Conservation (phyloP, 2,329 filamentous ascomycete species). For the Colletotrichum lentis region DNA sequence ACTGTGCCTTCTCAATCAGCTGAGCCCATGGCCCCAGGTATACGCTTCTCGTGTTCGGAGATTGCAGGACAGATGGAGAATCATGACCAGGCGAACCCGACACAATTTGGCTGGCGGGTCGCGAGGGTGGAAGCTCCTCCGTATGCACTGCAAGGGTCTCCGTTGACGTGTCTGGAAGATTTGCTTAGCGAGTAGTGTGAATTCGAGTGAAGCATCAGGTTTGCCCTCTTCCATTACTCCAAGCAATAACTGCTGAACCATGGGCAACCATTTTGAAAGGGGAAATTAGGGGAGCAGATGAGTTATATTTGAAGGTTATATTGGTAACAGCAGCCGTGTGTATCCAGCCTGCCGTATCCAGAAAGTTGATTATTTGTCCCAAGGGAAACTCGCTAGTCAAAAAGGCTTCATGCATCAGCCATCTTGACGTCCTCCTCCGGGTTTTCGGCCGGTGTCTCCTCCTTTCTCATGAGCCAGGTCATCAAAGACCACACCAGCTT, state of each 20-base stretch:
- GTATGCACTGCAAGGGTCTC: neutral
- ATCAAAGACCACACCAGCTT: conserved; percentile 66
- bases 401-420: conserved; percentile 41
- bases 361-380: neutral
- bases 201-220: too few species aligned
- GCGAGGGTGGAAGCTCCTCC: neutral
- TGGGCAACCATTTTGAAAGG: neutral
- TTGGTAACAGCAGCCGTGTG: neutral
- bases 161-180: neutral
- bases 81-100: neutral
- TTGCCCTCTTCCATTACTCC: neutral
- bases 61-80: neutral
- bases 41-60: neutral
- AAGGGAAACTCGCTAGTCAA: neutral
- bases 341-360: conserved; percentile 1
- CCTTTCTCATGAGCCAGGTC: conserved; percentile 65
- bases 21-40: neutral
- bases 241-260: neutral
- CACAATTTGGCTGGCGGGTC: neutral
- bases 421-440: conserved; percentile 41
- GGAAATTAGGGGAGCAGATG: neutral
- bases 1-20: neutral
- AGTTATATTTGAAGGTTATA: neutral
- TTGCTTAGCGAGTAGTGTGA: neutral
- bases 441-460: conserved; percentile 42